Percentiles rank a stretch among this genome's conserved stretches.
phyloP scores from a whole-genome alignment of 2,329 filamentous ascomycete genomes.

The Penicillium italicum region DNA sequence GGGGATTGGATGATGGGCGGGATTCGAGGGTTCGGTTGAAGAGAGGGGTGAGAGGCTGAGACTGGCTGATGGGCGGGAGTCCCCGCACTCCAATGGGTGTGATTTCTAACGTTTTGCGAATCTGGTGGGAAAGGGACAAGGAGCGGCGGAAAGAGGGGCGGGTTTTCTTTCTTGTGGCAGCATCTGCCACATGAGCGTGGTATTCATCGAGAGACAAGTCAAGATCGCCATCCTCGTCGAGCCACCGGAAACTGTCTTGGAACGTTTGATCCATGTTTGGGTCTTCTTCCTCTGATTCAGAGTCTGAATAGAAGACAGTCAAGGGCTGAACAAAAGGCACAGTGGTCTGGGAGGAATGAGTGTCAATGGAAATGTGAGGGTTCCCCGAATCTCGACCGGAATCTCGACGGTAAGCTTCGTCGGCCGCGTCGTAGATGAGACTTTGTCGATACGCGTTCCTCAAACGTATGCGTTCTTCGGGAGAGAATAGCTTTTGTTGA shows the following conservation, averaged over 20 bases:
- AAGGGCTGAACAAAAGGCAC: conserved; percentile 20
- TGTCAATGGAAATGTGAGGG: conserved; percentile 30
- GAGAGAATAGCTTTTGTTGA: conserved; percentile 65
- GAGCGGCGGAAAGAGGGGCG: conserved; percentile 65
- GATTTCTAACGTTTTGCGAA: conserved; percentile 45
- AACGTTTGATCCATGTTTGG: conserved; percentile 52
- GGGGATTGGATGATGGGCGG: conserved; percentile 41
- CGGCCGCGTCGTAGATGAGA: conserved; percentile 55
- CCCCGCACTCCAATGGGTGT: conserved; percentile 34
- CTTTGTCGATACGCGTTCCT: conserved; percentile 54
- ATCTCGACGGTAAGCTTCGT: conserved; percentile 53
- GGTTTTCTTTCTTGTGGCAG: conserved; percentile 32
- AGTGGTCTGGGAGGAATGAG: conserved; percentile 11
- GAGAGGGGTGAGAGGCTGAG: conserved; percentile 33
- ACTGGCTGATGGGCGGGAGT: conserved; percentile 42
- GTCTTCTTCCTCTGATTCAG: conserved; percentile 33
- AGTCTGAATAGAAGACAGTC: conserved; percentile 26
- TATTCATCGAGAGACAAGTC: conserved; percentile 70
- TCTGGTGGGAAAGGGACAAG: conserved; percentile 67
- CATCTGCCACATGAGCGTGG: conserved; percentile 58
- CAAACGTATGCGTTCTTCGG: conserved; percentile 63
- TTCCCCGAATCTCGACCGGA: conserved; percentile 29
- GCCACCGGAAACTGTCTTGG: conserved; percentile 67
- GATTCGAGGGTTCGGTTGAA: conserved; percentile 34
- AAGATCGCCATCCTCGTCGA: conserved; percentile 68